A percentile compares a stretch with the other conserved stretches of the same genome.
These are phyloP conservation scores for Zangia roseola DNA, from an alignment of 768 basidiomycete genomes.

Conservation along the genomic window DNA sequence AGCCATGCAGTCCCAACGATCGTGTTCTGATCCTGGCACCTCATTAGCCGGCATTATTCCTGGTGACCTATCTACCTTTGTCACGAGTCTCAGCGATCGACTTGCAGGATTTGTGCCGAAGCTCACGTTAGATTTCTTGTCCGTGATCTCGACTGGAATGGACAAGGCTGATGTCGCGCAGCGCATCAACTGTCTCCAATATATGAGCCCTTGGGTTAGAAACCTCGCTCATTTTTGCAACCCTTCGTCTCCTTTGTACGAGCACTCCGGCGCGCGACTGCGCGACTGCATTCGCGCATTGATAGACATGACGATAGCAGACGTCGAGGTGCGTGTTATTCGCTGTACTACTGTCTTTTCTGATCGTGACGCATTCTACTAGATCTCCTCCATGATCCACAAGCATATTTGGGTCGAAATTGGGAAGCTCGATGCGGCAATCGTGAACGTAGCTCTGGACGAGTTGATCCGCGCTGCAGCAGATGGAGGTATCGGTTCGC, in stretches of 20 bases:
- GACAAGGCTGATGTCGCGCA: slow-evolving; percentile 45
- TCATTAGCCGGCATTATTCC: slow-evolving; percentile 65
- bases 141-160: slow-evolving; percentile 76
- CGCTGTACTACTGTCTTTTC: background rate
- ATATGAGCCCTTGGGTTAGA: slow-evolving; percentile 86
- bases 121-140: slow-evolving; percentile 83
- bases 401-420: slow-evolving; percentile 78
- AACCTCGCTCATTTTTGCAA: slow-evolving; percentile 73
- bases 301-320: slow-evolving; percentile 69
- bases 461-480: slow-evolving; percentile 79
- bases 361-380: slow-evolving; percentile 5
- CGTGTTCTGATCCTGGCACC: slow-evolving; percentile 2
- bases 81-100: slow-evolving; percentile 65
- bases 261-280: slow-evolving; percentile 69
- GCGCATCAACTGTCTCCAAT: slow-evolving; percentile 73
- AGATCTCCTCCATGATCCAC: slow-evolving; percentile 69
- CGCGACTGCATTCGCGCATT: slow-evolving; percentile 81
- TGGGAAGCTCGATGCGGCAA: slow-evolving; percentile 60
- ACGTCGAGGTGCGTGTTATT: slow-evolving; percentile 60
- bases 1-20: background rate
- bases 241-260: slow-evolving; percentile 64
- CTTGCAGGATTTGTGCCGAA: slow-evolving; percentile 75
- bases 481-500: slow-evolving; percentile 79
- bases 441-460: slow-evolving; percentile 73
- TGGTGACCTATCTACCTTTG: slow-evolving; percentile 61